phyloP scores from a whole-genome alignment of 345 rosid genomes.

The Isatis tinctoria region DNA sequence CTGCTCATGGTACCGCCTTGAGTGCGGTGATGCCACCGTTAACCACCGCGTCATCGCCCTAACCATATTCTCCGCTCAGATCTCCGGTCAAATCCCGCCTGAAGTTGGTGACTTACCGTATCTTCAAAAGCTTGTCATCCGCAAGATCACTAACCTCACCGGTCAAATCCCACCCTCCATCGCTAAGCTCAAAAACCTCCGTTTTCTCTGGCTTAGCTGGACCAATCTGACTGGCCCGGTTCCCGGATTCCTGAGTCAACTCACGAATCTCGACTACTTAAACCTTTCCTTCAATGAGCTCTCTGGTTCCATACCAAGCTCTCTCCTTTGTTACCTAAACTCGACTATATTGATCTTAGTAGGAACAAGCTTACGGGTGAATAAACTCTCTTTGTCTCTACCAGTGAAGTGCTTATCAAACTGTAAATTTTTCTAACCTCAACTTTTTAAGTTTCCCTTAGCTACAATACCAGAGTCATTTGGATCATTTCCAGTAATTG shows the following conservation, averaged over 20 bases:
- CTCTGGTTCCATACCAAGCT: constrained; percentile 49
- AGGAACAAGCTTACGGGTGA: neutral
- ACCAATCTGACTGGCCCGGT: constrained; percentile 48
- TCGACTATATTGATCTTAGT: neutral
- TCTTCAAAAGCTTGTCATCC: constrained; percentile 43
- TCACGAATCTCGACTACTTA: constrained; percentile 42
- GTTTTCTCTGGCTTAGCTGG: constrained; percentile 44
- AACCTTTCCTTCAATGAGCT: constrained; percentile 54
- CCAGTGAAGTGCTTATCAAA: neutral
- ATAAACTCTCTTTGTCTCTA: neutral
- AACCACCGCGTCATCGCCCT: constrained; percentile 59
- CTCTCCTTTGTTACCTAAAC: constrained; percentile 41
- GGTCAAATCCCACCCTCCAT: constrained; percentile 54
- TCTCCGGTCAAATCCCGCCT: constrained; percentile 49
- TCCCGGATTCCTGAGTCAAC: constrained; percentile 40
- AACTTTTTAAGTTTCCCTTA: neutral
- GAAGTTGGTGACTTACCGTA: constrained; percentile 59
- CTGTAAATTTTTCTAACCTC: neutral
- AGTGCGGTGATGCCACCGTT: constrained; percentile 48
- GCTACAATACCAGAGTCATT: constrained; percentile 64
- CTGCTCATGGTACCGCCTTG: constrained; percentile 60
- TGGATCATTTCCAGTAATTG: constrained; percentile 34
- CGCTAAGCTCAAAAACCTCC: constrained; percentile 50
- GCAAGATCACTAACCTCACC: constrained; percentile 48
- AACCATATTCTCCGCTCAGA: constrained; percentile 40